Conservation (phyloP, 306 rosid species). For the Lotus japonicus region DNA sequence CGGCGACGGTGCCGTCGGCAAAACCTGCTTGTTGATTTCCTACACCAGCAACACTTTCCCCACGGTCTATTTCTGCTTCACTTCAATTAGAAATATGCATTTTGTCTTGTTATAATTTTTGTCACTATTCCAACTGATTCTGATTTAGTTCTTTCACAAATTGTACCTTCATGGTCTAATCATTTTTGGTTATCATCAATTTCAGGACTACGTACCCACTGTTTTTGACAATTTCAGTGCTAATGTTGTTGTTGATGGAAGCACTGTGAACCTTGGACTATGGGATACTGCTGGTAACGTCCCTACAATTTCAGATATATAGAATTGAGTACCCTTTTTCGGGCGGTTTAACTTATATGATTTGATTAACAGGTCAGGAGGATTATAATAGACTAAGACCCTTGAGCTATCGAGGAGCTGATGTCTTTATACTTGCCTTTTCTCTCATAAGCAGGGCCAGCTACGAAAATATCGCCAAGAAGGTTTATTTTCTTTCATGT, state of each 20-base stretch:
- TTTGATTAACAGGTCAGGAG: conserved; percentile 68
- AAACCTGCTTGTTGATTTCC: conserved; percentile 83
- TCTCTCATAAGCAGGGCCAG: conserved; percentile 86
- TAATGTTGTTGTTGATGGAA: conserved; percentile 90
- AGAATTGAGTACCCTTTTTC: neutral
- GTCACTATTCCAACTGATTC: neutral
- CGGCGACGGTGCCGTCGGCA: conserved; percentile 91
- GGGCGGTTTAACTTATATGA: neutral
- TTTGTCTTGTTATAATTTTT: neutral
- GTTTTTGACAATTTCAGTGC: conserved; percentile 96
- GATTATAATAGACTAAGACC: conserved; percentile 81
- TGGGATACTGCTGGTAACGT: conserved; percentile 91
- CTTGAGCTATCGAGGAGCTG: conserved; percentile 75
- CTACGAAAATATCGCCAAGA: conserved; percentile 71
- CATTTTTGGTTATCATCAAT: neutral
- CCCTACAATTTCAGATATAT: neutral
- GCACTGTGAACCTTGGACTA: conserved; percentile 67
- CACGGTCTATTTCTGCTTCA: conserved; percentile 42
- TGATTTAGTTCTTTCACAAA: neutral
- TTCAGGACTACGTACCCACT: conserved; percentile 81
- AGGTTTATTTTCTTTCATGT: conserved; percentile 32
- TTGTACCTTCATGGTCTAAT: neutral
- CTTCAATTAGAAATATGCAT: neutral
- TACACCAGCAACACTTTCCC: conserved; percentile 86
- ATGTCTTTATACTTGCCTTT: conserved; percentile 78